Evolutionary conservation across 805 yeast genomes (phyloP).

Genomic region (Starmerella powellii): DNA sequence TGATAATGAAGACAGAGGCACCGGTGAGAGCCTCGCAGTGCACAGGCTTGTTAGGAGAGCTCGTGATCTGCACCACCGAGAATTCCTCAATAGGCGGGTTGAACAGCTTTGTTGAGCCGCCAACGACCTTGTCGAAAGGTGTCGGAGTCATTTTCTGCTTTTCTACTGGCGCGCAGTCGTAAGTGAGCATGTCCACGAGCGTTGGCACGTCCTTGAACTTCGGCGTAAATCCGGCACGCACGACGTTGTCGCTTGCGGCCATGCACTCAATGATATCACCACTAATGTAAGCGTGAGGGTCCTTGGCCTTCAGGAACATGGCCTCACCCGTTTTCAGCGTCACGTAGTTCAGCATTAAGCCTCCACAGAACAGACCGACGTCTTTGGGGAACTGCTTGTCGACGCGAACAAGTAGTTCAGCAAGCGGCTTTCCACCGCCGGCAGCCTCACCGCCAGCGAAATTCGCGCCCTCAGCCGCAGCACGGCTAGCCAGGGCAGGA

Average conservation of each 20-base stretch:
- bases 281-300: conserved; percentile 93
- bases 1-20: conserved; percentile 75
- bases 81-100: conserved; percentile 97
- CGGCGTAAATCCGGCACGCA: conserved; percentile 98
- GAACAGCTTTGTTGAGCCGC: conserved; percentile 39
- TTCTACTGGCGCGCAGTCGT: conserved; percentile 75
- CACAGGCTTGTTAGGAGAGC: conserved; percentile 40
- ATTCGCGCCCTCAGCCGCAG: conserved; percentile 34
- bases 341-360: conserved; percentile 82
- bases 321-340: conserved; percentile 80
- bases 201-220: conserved; percentile 91
- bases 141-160: conserved; percentile 80
- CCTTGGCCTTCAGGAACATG: conserved; percentile 90
- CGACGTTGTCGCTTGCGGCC: conserved; percentile 98
- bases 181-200: conserved; percentile 82
- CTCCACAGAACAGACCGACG: conserved; percentile 92
- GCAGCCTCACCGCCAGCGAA: conserved; percentile 25
- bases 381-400: conserved; percentile 86
- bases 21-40: conserved; percentile 56
- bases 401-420: conserved; percentile 63
- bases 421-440: conserved; percentile 39
- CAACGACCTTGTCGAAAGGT: conserved; percentile 34
- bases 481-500: conserved; percentile 51
- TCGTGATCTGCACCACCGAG: conserved; percentile 72
- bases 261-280: conserved; percentile 98